These are phyloP conservation scores for Pelargonium australe DNA, from an alignment of 441 rosid genomes.

Conservation along the genomic window DNA sequence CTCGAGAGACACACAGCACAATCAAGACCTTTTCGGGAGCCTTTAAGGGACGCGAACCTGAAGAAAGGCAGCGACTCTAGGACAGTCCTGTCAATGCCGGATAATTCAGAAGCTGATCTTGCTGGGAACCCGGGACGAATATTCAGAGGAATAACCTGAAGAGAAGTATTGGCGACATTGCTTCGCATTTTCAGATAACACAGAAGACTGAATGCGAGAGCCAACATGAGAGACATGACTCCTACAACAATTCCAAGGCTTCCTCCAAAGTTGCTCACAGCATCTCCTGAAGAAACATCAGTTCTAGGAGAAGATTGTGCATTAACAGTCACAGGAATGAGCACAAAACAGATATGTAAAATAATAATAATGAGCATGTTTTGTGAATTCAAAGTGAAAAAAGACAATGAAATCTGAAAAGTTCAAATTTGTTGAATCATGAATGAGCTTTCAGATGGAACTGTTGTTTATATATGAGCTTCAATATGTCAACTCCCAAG, in stretches of 20 bases:
- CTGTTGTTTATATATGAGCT: too few species aligned
- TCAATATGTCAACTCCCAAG: too few species aligned
- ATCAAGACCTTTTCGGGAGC: conserved; percentile 53
- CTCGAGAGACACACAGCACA: conserved; percentile 55
- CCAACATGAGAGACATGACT: conserved; percentile 54
- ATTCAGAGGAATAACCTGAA: conserved; percentile 20
- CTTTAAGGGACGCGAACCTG: conserved; percentile 51
- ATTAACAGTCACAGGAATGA: conserved; percentile 26
- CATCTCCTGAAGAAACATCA: conserved; percentile 24
- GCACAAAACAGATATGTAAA: neutral
- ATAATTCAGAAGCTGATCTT: conserved; percentile 40
- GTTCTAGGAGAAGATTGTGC: conserved; percentile 28
- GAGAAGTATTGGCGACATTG: conserved; percentile 6
- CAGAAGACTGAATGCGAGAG: conserved; percentile 45
- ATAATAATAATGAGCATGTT: conserved; percentile 1
- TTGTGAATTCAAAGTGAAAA: conserved; percentile 26
- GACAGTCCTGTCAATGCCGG: conserved; percentile 54
- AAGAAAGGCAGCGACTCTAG: conserved; percentile 62
- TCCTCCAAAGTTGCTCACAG: conserved; percentile 44
- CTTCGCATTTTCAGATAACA: conserved; percentile 55
- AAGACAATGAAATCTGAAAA: too few species aligned
- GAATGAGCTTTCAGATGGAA: too few species aligned
- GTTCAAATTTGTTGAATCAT: too few species aligned
- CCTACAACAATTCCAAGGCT: conserved; percentile 69
- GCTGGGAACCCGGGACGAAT: neutral